Evolutionary conservation across 164 flowering plant species (phyloP).

Genomic region (Paratinospora sagittata): DNA sequence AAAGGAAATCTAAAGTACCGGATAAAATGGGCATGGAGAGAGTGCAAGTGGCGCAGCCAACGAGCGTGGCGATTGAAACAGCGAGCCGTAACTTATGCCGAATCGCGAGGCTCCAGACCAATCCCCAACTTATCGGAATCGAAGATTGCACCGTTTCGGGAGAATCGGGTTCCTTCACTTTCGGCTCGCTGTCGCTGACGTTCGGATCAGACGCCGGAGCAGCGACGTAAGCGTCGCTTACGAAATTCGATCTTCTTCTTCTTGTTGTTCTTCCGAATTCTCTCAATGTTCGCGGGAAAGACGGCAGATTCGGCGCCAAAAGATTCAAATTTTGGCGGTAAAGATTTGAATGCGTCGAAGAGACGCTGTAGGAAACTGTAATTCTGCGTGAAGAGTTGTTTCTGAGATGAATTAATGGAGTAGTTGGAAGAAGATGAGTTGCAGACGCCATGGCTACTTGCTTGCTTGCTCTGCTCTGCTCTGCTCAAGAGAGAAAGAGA

Average conservation of each 20-base stretch:
- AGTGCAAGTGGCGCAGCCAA: constrained; percentile 69
- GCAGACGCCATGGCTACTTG: constrained; percentile 21
- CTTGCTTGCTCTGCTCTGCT: background rate
- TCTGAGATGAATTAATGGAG: background rate
- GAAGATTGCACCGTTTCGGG: constrained; percentile 16
- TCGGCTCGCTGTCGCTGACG: constrained; percentile 35
- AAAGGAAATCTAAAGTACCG: constrained; percentile 30
- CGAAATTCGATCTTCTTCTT: background rate
- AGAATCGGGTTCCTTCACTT: constrained; percentile 23
- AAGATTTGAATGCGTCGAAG: background rate
- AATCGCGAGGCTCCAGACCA: constrained; percentile 45
- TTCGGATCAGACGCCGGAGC: constrained; percentile 72
- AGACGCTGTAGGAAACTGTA: background rate
- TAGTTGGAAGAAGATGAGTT: constrained; percentile 12
- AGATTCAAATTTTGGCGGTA: constrained; percentile 9
- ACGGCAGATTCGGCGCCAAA: background rate
- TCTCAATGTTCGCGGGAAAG: background rate
- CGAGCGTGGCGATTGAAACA: constrained; percentile 37
- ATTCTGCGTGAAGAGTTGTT: background rate
- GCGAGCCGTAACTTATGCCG: constrained; percentile 59
- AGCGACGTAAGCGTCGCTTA: constrained; percentile 46
- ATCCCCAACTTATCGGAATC: constrained; percentile 48
- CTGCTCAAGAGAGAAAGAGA: background rate
- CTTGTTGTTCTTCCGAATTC: background rate
- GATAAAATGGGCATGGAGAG: constrained; percentile 85